A percentile compares a stretch with the other conserved stretches of the same genome.
Conservation (phyloP, 768 basidiomycete genomes). For the Mycena kentingensis region DNA sequence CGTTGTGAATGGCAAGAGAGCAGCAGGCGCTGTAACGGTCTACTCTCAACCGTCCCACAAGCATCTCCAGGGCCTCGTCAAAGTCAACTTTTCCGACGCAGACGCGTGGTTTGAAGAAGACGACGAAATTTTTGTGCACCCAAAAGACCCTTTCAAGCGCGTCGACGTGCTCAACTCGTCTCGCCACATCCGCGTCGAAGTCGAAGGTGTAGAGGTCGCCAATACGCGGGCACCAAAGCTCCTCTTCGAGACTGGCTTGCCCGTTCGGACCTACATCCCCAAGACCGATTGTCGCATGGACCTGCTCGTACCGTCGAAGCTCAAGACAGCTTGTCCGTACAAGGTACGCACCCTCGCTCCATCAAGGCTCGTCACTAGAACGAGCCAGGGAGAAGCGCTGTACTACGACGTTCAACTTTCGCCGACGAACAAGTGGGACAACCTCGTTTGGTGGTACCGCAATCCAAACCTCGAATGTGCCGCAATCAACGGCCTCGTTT, state of each 20-base stretch:
- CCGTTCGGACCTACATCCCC: slow-evolving; percentile 62
- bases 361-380: too few relatives aligned
- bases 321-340: slow-evolving; percentile 59
- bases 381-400: slow-evolving; percentile 63
- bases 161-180: slow-evolving; percentile 63
- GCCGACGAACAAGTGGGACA: slow-evolving; percentile 43
- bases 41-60: slow-evolving; percentile 32
- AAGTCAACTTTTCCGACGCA: slow-evolving; percentile 48
- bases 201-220: slow-evolving; percentile 64
- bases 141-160: slow-evolving; percentile 74
- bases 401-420: slow-evolving; percentile 56
- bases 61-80: slow-evolving; percentile 48
- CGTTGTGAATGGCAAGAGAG: slow-evolving; percentile 41
- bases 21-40: slow-evolving; percentile 39
- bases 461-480: slow-evolving; percentile 53
- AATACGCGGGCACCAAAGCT: slow-evolving; percentile 56
- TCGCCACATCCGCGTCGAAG: slow-evolving; percentile 58
- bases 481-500: slow-evolving; percentile 51
- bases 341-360: slow-evolving; percentile 44
- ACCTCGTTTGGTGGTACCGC: slow-evolving; percentile 68
- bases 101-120: slow-evolving; percentile 75
- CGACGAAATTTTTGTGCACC: slow-evolving; percentile 59
- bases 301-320: slow-evolving; percentile 48
- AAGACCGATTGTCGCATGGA: slow-evolving; percentile 56
- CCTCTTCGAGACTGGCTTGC: slow-evolving; percentile 59